A percentile compares a stretch with the other conserved stretches of the same genome.
Evolutionary conservation across 2,329 filamentous ascomycete genomes (phyloP).

Genomic region (Trichophyton simii): DNA sequence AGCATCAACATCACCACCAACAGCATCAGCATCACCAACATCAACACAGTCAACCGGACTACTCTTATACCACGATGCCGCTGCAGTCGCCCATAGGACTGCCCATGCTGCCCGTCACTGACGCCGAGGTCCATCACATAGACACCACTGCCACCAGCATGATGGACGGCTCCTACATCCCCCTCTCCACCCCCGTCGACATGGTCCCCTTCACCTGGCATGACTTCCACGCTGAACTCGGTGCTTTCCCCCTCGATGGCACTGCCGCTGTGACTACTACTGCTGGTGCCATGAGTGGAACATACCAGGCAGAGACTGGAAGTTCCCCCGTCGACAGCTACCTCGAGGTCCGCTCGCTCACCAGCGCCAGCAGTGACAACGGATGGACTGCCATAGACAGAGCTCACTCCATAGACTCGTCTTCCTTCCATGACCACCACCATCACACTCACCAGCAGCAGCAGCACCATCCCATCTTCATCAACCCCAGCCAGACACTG

Average conservation of each 20-base stretch:
- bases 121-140: constrained; percentile 25
- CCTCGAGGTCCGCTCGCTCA: constrained; percentile 72
- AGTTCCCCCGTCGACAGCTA: constrained; percentile 68
- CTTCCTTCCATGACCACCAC: constrained; percentile 16
- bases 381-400: constrained; percentile 76
- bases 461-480: constrained; percentile 53
- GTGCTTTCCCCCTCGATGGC: constrained; percentile 40
- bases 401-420: constrained; percentile 58
- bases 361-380: constrained; percentile 68
- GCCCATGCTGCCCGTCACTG: constrained; percentile 40
- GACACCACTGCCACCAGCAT: constrained; percentile 37
- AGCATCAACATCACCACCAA: constrained; percentile 37
- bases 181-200: constrained; percentile 45
- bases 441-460: background rate
- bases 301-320: constrained; percentile 29
- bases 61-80: constrained; percentile 44
- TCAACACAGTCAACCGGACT: constrained; percentile 39
- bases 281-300: constrained; percentile 14
- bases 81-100: constrained; percentile 40
- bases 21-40: constrained; percentile 28
- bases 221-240: constrained; percentile 61
- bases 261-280: background rate
- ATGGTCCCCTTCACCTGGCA: constrained; percentile 61
- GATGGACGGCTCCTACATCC: constrained; percentile 51
- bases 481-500: constrained; percentile 82